A percentile compares a stretch with the other conserved stretches of the same genome.
phyloP scores from a whole-genome alignment of 805 yeast genomes.

The Teunomyces stri region DNA sequence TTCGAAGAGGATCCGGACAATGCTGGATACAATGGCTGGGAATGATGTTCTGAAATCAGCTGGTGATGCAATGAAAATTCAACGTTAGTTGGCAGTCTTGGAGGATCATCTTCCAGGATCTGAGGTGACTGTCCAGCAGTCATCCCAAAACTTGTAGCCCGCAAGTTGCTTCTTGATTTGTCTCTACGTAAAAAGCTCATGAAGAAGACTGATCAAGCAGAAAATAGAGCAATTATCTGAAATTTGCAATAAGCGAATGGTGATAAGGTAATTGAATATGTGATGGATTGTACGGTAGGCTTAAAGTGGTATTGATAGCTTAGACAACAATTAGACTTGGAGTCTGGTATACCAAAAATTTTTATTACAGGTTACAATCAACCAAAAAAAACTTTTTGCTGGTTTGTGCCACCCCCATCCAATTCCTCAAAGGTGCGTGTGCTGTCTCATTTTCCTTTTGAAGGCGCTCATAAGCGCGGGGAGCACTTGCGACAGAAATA shows the following conservation, averaged over 20 bases:
- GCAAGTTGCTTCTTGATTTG: slow-evolving; percentile 17
- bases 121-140: slow-evolving; percentile 12
- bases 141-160: slow-evolving; percentile 5
- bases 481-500: background rate
- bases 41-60: background rate
- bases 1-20: slow-evolving; percentile 5
- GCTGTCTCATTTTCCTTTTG: too few relatives aligned
- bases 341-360: background rate
- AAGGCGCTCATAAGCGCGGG: background rate
- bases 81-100: slow-evolving; percentile 6
- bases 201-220: background rate
- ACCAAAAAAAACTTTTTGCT: background rate
- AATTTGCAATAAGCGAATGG: background rate
- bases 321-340: too few relatives aligned
- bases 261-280: background rate
- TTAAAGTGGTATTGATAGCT: too few relatives aligned
- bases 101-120: slow-evolving; percentile 3
- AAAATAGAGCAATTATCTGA: background rate
- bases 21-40: slow-evolving; percentile 7
- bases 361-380: background rate
- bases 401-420: background rate
- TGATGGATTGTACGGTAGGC: background rate
- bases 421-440: too few relatives aligned
- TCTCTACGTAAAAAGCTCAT: slow-evolving; percentile 28
- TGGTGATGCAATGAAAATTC: background rate